These are phyloP conservation scores for Lactarius psammicola DNA, from an alignment of 768 basidiomycete species.

Conservation along the genomic window DNA sequence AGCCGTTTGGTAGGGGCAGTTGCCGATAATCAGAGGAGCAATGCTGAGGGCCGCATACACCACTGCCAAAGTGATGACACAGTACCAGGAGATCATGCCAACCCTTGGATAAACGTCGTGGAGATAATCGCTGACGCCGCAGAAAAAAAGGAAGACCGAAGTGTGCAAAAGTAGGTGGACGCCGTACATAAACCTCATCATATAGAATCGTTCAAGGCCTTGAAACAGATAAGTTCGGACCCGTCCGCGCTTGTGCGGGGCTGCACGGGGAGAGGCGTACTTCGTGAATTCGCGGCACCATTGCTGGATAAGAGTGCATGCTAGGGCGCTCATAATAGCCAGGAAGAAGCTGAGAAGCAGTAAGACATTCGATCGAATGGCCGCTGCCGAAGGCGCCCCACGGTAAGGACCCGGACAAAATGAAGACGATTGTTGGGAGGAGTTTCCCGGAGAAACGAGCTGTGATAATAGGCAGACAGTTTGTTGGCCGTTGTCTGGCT, in stretches of 20 bases:
- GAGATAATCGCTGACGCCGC: slow-evolving; percentile 15
- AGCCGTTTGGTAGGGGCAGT: slow-evolving; percentile 21
- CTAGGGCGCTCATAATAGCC: slow-evolving; percentile 14
- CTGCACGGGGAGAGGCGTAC: not conserved
- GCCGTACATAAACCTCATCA: slow-evolving; percentile 14
- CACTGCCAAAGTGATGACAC: not conserved
- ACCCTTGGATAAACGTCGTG: not conserved
- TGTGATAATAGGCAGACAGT: slow-evolving; percentile 13
- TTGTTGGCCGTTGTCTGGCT: slow-evolving; percentile 3
- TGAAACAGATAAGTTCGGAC: slow-evolving; percentile 12
- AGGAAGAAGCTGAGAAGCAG: slow-evolving; percentile 20
- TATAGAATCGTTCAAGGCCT: slow-evolving; percentile 9
- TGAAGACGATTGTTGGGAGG: not conserved
- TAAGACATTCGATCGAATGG: slow-evolving; percentile 17
- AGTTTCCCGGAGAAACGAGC: not conserved
- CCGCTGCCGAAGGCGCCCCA: not conserved
- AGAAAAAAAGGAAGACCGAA: slow-evolving; percentile 20
- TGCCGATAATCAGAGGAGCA: slow-evolving; percentile 8
- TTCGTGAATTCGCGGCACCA: slow-evolving; percentile 18
- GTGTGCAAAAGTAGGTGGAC: slow-evolving; percentile 12
- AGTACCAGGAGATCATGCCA: not conserved
- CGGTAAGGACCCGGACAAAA: not conserved
- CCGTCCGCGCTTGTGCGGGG: slow-evolving; percentile 16
- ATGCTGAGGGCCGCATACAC: slow-evolving; percentile 13
- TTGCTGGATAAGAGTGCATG: slow-evolving; percentile 20